Evolutionary conservation across 805 yeast genomes (phyloP), one percentile per base, ranked within the genome.

Genomic region (Kodamaea sagamina): DNA sequence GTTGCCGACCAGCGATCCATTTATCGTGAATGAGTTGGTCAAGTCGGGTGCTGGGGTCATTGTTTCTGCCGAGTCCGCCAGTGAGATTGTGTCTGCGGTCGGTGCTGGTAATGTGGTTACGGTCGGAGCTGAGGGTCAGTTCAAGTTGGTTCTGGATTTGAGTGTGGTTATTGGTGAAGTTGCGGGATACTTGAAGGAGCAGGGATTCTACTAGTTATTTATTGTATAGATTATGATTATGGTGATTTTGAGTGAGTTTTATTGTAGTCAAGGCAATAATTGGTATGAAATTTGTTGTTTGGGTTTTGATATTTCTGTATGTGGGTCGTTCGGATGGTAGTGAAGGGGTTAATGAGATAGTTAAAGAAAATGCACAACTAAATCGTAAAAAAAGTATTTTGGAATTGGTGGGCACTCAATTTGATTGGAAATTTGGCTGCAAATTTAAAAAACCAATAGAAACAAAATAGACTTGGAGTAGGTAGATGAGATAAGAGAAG

Each of bases 11-110:
- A 58, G 55, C 36, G 76, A 81, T 48, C 78, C 85, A 4, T 82
- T 78, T 54, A 79, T 86, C 46, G 77, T 86, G 36, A 75, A 82
- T 45, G 92, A 89, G 67, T 72, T 89, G 53, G 84, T 85, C 32
- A 81, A 87, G 61, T 80, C 97, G n/a, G 97, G 97, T 44, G 72
- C 96, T 7, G 98, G 96, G 54, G 92, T 92, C 32, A 85, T 90
- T 51, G 48, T 59, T 17, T 62, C 69, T 44, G 77, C 81, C 21
- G 70, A 75, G 8, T 67, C 69, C 26, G 65, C 67, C 31, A 57
- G 63, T n/a, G 86, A 82, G 47, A 70, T 88, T 48, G 75, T 82
- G 19, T 81, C 77, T 48, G 60, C 78, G 37, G 69, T 75, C 34
- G 74, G 77, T 47, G 75, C 74, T 36, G 75, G 81, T 32, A 80